Evolutionary conservation across 2,329 filamentous ascomycete genomes (phyloP), one percentile per base, ranked within the genome.

Genomic region (Chaetothyriales sp.): DNA sequence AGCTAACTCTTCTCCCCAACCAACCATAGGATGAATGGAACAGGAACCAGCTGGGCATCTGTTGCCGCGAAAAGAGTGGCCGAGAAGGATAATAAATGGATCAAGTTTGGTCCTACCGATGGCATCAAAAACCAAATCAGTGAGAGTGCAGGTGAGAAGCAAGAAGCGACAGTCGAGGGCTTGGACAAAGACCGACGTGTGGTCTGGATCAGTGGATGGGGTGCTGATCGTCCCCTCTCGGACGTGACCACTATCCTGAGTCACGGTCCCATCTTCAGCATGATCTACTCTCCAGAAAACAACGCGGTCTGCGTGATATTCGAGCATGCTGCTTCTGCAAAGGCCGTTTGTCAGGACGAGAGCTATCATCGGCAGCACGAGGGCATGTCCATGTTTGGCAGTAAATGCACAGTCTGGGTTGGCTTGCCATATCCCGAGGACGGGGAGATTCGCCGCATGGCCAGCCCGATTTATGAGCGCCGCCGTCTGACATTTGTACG

Each of bases 401-500:
- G 49, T 1, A 62, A 59, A 9, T 64, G 61, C 50, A 54, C 53
- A 18, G 57, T 68, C 43, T 60, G 61, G 22, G 48, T 60, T 44
- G 62, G 62, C 5, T 59, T 62, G 47, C 53, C 64, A 19, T 60
- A 65, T 46, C 60, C 62, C 28, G 65, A 65, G 63, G 63, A 63
- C 44, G 62, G 63, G 7, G 63, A 64, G 6, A 56, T 65, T 46
- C 59, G 58, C 43, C 62, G 61, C 26, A 69, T 69, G 67, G 61
- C 61, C 36, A 54, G 60, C 50, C 63, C 63, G 2, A 55, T 59
- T 48, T 63, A 65, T 44, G 67, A 69, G 52, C 63, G 68, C 28
- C 66, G 68, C 19, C 66, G 68, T 48, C 60, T 70, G 44, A 69
- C 68, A 4, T 68, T 70, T 59, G 65, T 64, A 39, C 62, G 66